Percentiles rank a stretch among this genome's conserved stretches.
phyloP scores from a whole-genome alignment of 139 green algal species.

The Coelastrella sp. region DNA sequence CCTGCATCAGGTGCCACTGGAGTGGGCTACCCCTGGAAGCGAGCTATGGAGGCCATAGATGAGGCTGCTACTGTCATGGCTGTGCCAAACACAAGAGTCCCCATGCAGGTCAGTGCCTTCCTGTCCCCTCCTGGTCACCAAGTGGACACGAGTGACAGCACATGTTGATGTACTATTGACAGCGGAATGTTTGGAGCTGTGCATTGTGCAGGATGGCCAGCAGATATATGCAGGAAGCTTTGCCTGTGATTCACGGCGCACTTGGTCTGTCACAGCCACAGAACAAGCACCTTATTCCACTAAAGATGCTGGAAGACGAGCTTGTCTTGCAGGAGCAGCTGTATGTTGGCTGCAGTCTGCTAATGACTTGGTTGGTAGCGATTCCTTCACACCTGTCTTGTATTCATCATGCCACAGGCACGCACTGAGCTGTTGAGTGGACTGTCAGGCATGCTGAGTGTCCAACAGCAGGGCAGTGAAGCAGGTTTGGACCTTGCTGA shows the following conservation, averaged over 20 bases:
- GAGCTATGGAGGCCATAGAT: constrained; percentile 66
- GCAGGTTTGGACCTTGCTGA: constrained; percentile 56
- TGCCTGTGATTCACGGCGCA: too few species aligned
- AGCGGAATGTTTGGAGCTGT: too few species aligned
- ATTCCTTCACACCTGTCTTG: too few species aligned
- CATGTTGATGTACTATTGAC: too few species aligned
- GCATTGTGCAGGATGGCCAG: background rate
- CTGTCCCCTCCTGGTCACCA: background rate
- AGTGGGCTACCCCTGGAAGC: constrained; percentile 55
- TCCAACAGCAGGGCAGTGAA: constrained; percentile 37
- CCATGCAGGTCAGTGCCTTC: constrained; percentile 49
- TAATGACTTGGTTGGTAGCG: too few species aligned
- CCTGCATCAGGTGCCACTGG: background rate
- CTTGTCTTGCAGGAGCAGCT: too few species aligned
- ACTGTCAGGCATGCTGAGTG: constrained; percentile 39
- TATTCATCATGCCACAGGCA: constrained; percentile 34
- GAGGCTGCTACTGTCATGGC: constrained; percentile 74
- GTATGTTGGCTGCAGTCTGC: too few species aligned
- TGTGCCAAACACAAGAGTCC: constrained; percentile 61
- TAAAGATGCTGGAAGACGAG: too few species aligned
- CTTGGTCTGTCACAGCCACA: too few species aligned
- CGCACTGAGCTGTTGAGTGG: constrained; percentile 65
- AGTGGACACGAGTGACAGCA: background rate
- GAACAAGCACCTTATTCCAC: too few species aligned
- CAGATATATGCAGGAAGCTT: too few species aligned